Evolutionary conservation across 331 rosid species (phyloP).

Genomic region (Malus hybrid): DNA sequence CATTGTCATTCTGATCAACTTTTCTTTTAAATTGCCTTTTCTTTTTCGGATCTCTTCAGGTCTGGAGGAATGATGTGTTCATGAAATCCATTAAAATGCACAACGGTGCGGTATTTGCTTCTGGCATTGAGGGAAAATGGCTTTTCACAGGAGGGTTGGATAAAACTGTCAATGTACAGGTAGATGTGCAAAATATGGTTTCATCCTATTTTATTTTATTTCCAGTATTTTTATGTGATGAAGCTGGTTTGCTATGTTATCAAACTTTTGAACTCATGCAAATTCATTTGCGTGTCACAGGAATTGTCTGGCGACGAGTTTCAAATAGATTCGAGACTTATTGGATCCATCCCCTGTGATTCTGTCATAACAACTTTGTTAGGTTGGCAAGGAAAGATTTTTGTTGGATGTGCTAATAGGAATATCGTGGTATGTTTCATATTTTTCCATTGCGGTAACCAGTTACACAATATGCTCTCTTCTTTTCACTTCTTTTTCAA

Average conservation of each 20-base stretch:
- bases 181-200: slow-evolving; percentile 23
- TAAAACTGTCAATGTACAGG: slow-evolving; percentile 79
- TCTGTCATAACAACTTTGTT: slow-evolving; percentile 62
- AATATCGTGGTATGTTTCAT: slow-evolving; percentile 41
- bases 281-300: slow-evolving; percentile 23
- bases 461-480: slow-evolving; percentile 10
- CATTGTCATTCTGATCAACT: not conserved
- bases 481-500: not conserved
- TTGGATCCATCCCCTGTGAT: slow-evolving; percentile 53
- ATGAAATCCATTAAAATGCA: slow-evolving; percentile 52
- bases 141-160: slow-evolving; percentile 87
- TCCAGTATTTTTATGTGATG: not conserved
- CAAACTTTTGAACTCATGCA: not conserved
- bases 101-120: slow-evolving; percentile 61
- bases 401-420: slow-evolving; percentile 64
- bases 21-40: not conserved
- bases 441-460: too few species aligned
- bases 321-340: slow-evolving; percentile 43
- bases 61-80: slow-evolving; percentile 74
- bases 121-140: slow-evolving; percentile 49
- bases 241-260: not conserved
- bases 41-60: slow-evolving; percentile 35
- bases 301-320: slow-evolving; percentile 68
- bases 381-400: slow-evolving; percentile 69
- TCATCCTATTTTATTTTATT: not conserved